These are phyloP conservation scores for Malus fusca DNA, from an alignment of 306 rosid species.

Conservation along the genomic window DNA sequence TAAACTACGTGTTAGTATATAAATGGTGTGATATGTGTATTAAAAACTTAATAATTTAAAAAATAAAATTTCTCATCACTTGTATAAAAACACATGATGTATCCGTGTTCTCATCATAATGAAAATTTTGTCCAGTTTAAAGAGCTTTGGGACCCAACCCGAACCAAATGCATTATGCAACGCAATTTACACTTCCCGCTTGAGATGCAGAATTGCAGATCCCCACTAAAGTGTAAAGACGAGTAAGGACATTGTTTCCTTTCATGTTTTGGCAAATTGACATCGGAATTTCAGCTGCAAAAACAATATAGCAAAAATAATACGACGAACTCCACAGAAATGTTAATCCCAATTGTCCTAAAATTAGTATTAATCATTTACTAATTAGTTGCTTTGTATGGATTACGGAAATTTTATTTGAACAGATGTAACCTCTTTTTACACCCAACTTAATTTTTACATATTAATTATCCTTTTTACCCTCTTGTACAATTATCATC, in stretches of 20 bases:
- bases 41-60: no score
- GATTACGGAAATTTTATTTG: no score
- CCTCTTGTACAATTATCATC: no score
- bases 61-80: no score
- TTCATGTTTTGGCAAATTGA: background rate
- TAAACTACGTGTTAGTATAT: fast-evolving
- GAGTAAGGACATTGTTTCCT: background rate
- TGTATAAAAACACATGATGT: no score
- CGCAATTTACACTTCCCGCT: background rate
- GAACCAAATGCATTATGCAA: background rate
- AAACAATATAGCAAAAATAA: background rate
- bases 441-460: no score
- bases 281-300: background rate
- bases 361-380: background rate
- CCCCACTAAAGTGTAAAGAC: background rate
- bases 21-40: no score
- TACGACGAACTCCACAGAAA: background rate
- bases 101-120: fast-evolving
- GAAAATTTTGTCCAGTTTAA: background rate
- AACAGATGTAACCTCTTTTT: no score
- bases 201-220: background rate
- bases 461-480: no score
- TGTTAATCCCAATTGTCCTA: background rate
- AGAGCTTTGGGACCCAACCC: background rate
- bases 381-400: no score